Evolutionary conservation across 2,329 filamentous ascomycete genomes (phyloP).

Genomic region (Incumbomyces lentus): DNA sequence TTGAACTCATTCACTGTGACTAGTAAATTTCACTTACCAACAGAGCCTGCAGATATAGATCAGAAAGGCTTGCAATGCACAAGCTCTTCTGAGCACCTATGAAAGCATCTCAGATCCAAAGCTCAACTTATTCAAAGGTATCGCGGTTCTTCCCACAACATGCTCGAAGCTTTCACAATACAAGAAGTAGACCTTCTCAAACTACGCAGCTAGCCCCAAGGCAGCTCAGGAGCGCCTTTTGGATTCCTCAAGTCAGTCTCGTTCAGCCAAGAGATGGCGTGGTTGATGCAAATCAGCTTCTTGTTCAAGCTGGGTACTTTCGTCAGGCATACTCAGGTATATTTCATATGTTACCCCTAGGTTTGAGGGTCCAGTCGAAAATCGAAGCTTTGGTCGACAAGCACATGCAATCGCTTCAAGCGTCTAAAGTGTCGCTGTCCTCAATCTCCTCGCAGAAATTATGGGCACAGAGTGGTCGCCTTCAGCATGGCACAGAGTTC

Average conservation of each 20-base stretch:
- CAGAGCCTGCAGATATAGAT: too few relatives aligned
- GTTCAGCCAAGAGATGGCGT: slow-evolving; percentile 13
- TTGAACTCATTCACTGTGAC: too few relatives aligned
- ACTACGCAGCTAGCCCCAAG: slow-evolving; percentile 2
- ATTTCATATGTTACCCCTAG: slow-evolving; percentile 84
- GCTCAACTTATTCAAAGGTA: background rate
- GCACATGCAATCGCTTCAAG: slow-evolving; percentile 68
- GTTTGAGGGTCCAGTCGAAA: slow-evolving; percentile 78
- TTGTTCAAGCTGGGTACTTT: slow-evolving; percentile 55
- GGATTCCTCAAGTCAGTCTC: slow-evolving; percentile 13
- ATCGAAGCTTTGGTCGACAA: slow-evolving; percentile 76
- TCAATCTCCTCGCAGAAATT: slow-evolving; percentile 74
- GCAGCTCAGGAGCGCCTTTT: slow-evolving; percentile 15
- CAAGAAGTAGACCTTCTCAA: background rate
- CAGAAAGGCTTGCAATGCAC: too few relatives aligned
- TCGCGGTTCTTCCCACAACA: background rate
- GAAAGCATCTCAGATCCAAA: too few relatives aligned
- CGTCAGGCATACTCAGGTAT: slow-evolving; percentile 79
- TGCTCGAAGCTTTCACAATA: background rate
- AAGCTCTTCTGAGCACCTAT: too few relatives aligned
- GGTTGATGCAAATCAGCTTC: slow-evolving; percentile 15
- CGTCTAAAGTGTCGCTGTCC: slow-evolving; percentile 72
- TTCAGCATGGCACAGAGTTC: slow-evolving; percentile 69
- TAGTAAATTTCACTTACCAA: too few relatives aligned
- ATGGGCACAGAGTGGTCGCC: slow-evolving; percentile 73